A percentile compares a stretch with the other conserved stretches of the same genome.
Evolutionary conservation across 2,329 filamentous ascomycete species (phyloP).

Genomic region (Trichoderma asperellum): DNA sequence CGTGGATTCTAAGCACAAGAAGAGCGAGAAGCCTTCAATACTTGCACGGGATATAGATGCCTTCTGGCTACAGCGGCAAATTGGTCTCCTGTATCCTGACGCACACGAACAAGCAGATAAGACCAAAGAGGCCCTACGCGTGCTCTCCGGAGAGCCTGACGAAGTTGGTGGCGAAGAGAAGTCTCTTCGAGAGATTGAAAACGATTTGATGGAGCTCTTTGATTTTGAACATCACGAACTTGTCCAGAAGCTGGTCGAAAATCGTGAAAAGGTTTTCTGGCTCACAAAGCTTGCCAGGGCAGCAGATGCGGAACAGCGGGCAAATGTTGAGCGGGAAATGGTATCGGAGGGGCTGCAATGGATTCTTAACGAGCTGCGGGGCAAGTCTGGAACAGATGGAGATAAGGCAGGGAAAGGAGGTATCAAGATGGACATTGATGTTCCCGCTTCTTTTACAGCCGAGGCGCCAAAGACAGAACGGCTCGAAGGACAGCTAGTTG

Average conservation of each 20-base stretch:
- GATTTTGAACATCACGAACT: conserved; percentile 96
- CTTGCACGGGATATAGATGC: conserved; percentile 91
- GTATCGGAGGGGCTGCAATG: conserved; percentile 81
- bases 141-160: conserved; percentile 75
- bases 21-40: conserved; percentile 65
- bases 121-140: conserved; percentile 79
- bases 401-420: conserved; percentile 71
- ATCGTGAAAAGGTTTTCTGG: conserved; percentile 95
- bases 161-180: conserved; percentile 77
- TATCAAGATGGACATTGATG: conserved; percentile 94
- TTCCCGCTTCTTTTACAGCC: conserved; percentile 62
- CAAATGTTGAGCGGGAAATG: conserved; percentile 87
- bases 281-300: conserved; percentile 84
- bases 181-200: conserved; percentile 89
- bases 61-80: conserved; percentile 94
- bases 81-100: conserved; percentile 85
- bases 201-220: conserved; percentile 97
- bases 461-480: conserved; percentile 57
- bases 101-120: conserved; percentile 94
- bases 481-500: conserved; percentile 70
- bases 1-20: conserved; percentile 50
- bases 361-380: conserved; percentile 86
- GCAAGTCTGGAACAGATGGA: conserved; percentile 65
- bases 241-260: conserved; percentile 87
- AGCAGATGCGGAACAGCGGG: conserved; percentile 75